phyloP scores from a whole-genome alignment of 345 rosid species.

The Pistacia integerrima region DNA sequence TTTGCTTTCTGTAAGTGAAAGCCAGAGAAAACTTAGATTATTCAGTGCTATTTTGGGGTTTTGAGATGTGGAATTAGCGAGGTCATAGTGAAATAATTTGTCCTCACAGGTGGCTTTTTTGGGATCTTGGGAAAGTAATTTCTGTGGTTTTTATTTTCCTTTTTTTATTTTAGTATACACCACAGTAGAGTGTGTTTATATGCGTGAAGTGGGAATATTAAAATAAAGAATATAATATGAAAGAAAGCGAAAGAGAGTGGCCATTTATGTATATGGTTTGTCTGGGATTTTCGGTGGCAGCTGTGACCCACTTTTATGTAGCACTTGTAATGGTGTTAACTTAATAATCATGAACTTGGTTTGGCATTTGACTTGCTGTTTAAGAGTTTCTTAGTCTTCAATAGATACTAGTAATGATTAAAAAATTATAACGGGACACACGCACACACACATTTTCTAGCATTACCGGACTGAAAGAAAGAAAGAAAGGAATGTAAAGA shows the following conservation, averaged over 20 bases:
- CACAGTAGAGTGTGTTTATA: not conserved
- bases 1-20: not conserved
- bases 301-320: slow-evolving; percentile 15
- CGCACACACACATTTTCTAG: not conserved
- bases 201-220: not conserved
- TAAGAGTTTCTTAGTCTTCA: not conserved
- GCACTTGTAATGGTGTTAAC: not conserved
- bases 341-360: slow-evolving; percentile 6
- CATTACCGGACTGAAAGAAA: not conserved
- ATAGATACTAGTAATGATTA: not conserved
- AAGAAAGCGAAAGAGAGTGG: not conserved
- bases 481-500: no score
- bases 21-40: not conserved
- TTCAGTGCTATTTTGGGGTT: not conserved
- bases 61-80: not conserved
- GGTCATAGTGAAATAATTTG: not conserved
- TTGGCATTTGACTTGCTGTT: not conserved
- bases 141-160: not conserved
- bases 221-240: not conserved
- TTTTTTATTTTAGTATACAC: not conserved
- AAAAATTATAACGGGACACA: not conserved
- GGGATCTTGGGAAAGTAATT: not conserved
- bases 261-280: not conserved
- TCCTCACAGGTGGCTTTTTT: not conserved
- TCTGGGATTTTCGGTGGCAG: slow-evolving; percentile 17